phyloP scores from a whole-genome alignment of 805 yeast species.

The Ogataea ganodermae region DNA sequence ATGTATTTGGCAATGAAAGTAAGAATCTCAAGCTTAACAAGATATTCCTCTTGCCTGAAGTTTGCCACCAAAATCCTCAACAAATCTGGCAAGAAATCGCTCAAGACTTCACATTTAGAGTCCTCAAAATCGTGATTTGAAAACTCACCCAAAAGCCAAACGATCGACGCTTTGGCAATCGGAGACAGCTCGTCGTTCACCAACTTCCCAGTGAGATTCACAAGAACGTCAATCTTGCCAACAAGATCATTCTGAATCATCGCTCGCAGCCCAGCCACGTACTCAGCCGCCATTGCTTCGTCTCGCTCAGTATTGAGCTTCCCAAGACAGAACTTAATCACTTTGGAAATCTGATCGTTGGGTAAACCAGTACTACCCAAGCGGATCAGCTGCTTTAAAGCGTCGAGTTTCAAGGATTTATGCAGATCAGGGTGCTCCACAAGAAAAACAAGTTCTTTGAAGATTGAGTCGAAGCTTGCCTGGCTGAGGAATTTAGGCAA shows the following conservation, averaged over 20 bases:
- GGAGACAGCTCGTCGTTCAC: constrained; percentile 22
- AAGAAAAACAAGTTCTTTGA: constrained; percentile 66
- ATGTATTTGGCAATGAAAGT: constrained; percentile 72
- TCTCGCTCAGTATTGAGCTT: constrained; percentile 33
- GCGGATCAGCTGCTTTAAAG: constrained; percentile 57
- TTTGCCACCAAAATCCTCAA: constrained; percentile 56
- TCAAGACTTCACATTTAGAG: constrained; percentile 22
- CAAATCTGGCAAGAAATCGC: constrained; percentile 70
- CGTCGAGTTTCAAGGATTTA: constrained; percentile 38
- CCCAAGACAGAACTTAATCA: constrained; percentile 64
- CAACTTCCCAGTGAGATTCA: constrained; percentile 43
- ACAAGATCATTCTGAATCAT: constrained; percentile 65
- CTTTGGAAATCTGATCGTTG: constrained; percentile 49
- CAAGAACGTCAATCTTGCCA: constrained; percentile 55
- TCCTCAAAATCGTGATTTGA: constrained; percentile 31
- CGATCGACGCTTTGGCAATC: constrained; percentile 73
- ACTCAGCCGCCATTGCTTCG: constrained; percentile 53
- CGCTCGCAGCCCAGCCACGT: constrained; percentile 70
- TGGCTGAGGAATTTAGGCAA: constrained; percentile 60
- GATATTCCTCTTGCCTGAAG: constrained; percentile 55
- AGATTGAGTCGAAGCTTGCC: constrained; percentile 49
- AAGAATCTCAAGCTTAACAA: constrained; percentile 70
- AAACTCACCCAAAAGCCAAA: constrained; percentile 92
- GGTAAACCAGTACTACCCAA: constrained; percentile 25
- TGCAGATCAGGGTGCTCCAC: constrained; percentile 33